Percentiles rank a stretch among this genome's conserved stretches.
Conservation (phyloP, 2,329 filamentous ascomycete genomes). For the Exophiala sp. region DNA sequence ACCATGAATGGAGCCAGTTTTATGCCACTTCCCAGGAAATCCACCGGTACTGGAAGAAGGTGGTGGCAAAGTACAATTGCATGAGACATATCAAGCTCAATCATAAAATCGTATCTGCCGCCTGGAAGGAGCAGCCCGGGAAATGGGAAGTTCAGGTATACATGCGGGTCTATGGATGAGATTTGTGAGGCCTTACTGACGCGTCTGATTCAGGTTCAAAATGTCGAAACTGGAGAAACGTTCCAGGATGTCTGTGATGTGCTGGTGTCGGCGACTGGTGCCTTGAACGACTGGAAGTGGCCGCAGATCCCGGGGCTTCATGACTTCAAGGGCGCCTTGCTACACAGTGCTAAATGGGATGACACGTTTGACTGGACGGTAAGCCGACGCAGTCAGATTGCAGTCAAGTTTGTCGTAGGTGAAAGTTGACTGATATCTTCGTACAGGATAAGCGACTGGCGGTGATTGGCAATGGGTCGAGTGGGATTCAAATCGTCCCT, state of each 20-base stretch:
- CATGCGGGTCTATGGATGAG: slow-evolving; percentile 12
- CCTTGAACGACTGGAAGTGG: slow-evolving; percentile 38
- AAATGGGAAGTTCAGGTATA: slow-evolving; percentile 37
- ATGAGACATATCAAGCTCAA: slow-evolving; percentile 49
- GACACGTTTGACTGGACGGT: slow-evolving; percentile 28
- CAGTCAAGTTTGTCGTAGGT: no score
- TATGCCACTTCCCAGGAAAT: slow-evolving; percentile 44
- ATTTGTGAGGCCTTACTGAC: background rate
- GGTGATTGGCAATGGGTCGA: slow-evolving; percentile 42
- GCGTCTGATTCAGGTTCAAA: slow-evolving; percentile 34
- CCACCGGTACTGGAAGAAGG: slow-evolving; percentile 43
- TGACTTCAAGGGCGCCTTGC: slow-evolving; percentile 31
- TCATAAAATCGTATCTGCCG: slow-evolving; percentile 41
- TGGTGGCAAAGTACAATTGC: slow-evolving; percentile 45
- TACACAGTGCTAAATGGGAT: slow-evolving; percentile 40
- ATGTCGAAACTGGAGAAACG: slow-evolving; percentile 35
- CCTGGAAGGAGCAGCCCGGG: slow-evolving; percentile 44
- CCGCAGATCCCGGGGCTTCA: slow-evolving; percentile 37
- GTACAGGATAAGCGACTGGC: slow-evolving; percentile 34
- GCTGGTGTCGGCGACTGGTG: slow-evolving; percentile 40
- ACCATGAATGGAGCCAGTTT: slow-evolving; percentile 43
- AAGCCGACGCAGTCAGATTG: background rate
- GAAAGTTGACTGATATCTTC: background rate
- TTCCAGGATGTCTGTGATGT: slow-evolving; percentile 42
- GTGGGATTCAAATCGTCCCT: slow-evolving; percentile 43